Conservation (phyloP, 257 asterid genomes). For the Coffea canephora region DNA sequence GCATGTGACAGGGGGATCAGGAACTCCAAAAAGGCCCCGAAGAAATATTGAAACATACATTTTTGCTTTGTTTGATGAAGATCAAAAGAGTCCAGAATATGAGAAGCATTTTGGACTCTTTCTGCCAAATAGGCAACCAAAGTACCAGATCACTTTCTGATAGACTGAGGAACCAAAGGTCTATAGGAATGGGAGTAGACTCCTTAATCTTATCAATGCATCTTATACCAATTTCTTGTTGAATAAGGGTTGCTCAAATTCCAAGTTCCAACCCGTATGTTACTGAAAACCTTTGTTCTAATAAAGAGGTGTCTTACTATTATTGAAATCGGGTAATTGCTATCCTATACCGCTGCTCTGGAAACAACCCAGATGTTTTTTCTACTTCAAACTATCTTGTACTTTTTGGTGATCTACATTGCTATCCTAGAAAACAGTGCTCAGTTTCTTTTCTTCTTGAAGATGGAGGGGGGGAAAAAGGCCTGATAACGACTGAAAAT, state of each 20-base stretch:
- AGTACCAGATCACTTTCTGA: slow-evolving; percentile 22
- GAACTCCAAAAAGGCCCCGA: slow-evolving; percentile 35
- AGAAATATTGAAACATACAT: slow-evolving; percentile 29
- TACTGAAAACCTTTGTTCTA: neutral
- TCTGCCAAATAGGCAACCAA: slow-evolving; percentile 14
- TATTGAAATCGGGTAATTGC: neutral
- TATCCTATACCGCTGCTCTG: neutral
- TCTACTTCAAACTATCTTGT: neutral
- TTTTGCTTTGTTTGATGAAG: slow-evolving; percentile 37
- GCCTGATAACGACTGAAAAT: neutral
- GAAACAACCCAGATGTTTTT: neutral
- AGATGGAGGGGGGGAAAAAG: neutral
- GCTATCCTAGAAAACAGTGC: neutral
- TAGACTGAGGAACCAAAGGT: neutral
- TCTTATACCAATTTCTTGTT: neutral
- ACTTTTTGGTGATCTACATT: neutral
- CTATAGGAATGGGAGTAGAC: neutral
- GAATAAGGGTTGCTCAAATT: slow-evolving; percentile 5
- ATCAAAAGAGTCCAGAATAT: slow-evolving; percentile 15
- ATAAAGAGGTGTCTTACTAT: neutral
- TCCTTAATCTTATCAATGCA: neutral
- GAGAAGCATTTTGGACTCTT: slow-evolving; percentile 34
- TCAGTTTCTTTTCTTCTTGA: neutral
- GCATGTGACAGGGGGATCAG: slow-evolving; percentile 19
- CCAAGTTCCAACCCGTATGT: neutral